These are phyloP conservation scores for Evernia prunastri DNA, from an alignment of 495 filamentous ascomycete species.

Conservation along the genomic window DNA sequence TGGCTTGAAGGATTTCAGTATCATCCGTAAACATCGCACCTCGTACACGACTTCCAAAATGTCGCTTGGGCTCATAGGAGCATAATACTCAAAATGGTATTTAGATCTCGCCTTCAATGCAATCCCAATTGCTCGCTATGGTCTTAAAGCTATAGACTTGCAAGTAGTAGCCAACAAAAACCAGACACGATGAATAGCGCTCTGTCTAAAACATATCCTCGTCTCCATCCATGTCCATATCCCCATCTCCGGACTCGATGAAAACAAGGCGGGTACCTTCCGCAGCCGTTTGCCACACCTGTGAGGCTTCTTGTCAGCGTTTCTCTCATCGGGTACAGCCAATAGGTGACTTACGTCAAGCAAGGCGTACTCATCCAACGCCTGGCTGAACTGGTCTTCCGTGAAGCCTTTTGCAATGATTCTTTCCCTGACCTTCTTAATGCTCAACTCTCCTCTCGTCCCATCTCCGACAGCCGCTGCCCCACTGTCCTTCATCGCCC, in stretches of 20 bases:
- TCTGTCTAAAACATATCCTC: constrained; percentile 13
- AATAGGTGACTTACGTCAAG: constrained; percentile 64
- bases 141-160: neutral
- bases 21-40: too few species aligned
- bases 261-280: constrained; percentile 85
- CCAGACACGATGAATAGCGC: neutral
- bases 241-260: constrained; percentile 52
- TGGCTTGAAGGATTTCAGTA: too few species aligned
- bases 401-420: constrained; percentile 97
- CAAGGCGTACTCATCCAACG: constrained; percentile 82
- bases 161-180: neutral
- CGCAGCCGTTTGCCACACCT: constrained; percentile 94
- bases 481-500: constrained; percentile 74
- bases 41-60: too few species aligned
- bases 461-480: constrained; percentile 68
- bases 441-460: constrained; percentile 68
- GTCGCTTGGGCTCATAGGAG: too few species aligned
- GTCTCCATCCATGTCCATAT: constrained; percentile 35
- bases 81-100: too few species aligned
- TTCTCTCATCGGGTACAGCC: constrained; percentile 23
- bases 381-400: constrained; percentile 77
- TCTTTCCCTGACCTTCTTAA: constrained; percentile 78
- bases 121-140: neutral
- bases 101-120: neutral
- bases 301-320: constrained; percentile 25